phyloP scores from a whole-genome alignment of 176 grass and related monocot genomes.

The Oryza meridionalis region DNA sequence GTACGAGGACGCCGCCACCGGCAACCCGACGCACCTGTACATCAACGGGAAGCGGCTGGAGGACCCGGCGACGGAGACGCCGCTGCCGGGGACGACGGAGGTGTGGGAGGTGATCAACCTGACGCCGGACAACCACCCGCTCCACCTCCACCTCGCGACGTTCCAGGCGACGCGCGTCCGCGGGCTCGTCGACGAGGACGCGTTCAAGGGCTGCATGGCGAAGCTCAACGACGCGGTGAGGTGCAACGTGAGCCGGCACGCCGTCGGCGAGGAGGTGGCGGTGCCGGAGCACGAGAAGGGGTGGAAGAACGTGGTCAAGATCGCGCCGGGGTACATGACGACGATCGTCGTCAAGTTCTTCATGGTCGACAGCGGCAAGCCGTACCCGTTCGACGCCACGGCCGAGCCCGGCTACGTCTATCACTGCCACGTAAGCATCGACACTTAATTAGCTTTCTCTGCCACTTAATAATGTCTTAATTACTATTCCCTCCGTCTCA shows the following conservation, averaged over 20 bases:
- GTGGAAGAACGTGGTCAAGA: conserved; percentile 85
- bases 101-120: conserved; percentile 88
- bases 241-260: conserved; percentile 57
- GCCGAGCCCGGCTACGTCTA: conserved; percentile 80
- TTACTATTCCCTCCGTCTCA: too few species aligned
- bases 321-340: conserved; percentile 60
- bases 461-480: too few species aligned
- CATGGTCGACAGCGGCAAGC: conserved; percentile 53
- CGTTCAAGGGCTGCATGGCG: conserved; percentile 53
- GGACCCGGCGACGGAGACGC: conserved; percentile 77
- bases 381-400: conserved; percentile 77
- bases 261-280: conserved; percentile 34
- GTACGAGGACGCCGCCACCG: conserved; percentile 50
- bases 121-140: conserved; percentile 75
- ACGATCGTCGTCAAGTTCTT: conserved; percentile 66
- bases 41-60: conserved; percentile 73
- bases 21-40: conserved; percentile 61
- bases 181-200: conserved; percentile 21
- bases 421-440: conserved; percentile 67
- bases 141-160: conserved; percentile 71
- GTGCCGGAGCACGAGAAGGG: conserved; percentile 66
- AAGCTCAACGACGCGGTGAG: conserved; percentile 52
- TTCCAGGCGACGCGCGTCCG: conserved; percentile 51
- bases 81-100: conserved; percentile 54
- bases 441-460: background rate